Evolutionary conservation across 2,329 filamentous ascomycete genomes (phyloP).

Genomic region (Trematosphaeria pertusa): DNA sequence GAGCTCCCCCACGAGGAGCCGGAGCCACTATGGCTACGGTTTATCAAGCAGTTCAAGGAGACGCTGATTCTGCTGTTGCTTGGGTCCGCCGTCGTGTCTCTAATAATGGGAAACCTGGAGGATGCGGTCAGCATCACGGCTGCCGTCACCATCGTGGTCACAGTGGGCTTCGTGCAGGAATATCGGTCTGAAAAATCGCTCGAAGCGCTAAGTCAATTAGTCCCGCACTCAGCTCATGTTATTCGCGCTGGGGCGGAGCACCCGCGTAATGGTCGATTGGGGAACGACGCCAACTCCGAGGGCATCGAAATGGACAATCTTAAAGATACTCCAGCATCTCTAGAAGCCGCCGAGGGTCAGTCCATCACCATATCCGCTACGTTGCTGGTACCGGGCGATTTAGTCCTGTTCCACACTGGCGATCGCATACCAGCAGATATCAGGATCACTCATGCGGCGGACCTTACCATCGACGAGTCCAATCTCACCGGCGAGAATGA

Average conservation of each 20-base stretch:
- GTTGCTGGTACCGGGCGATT: conserved; percentile 87
- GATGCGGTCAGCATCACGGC: conserved; percentile 96
- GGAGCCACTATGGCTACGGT: conserved; percentile 93
- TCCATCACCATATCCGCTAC: conserved; percentile 86
- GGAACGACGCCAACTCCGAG: conserved; percentile 33
- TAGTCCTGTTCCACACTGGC: conserved; percentile 93
- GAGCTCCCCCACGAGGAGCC: conserved; percentile 93
- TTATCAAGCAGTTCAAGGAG: conserved; percentile 96
- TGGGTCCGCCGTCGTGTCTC: conserved; percentile 84
- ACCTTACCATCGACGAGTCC: conserved; percentile 93
- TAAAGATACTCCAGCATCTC: conserved; percentile 63
- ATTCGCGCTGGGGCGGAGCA: conserved; percentile 63
- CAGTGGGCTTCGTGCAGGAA: conserved; percentile 95
- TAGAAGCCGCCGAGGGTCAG: conserved; percentile 71
- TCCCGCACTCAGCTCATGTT: conserved; percentile 95
- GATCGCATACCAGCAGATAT: conserved; percentile 97
- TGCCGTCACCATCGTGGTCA: conserved; percentile 95
- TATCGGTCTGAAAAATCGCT: conserved; percentile 97
- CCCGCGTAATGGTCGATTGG: conserved; percentile 21
- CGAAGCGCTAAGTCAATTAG: conserved; percentile 89
- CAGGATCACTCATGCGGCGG: conserved; percentile 86
- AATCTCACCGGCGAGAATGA: conserved; percentile 98
- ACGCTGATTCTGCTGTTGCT: conserved; percentile 92
- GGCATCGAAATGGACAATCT: conserved; percentile 58
- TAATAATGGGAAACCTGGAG: conserved; percentile 90